Evolutionary conservation across 2,329 filamentous ascomycete species (phyloP).

Genomic region (Fusarium citri): DNA sequence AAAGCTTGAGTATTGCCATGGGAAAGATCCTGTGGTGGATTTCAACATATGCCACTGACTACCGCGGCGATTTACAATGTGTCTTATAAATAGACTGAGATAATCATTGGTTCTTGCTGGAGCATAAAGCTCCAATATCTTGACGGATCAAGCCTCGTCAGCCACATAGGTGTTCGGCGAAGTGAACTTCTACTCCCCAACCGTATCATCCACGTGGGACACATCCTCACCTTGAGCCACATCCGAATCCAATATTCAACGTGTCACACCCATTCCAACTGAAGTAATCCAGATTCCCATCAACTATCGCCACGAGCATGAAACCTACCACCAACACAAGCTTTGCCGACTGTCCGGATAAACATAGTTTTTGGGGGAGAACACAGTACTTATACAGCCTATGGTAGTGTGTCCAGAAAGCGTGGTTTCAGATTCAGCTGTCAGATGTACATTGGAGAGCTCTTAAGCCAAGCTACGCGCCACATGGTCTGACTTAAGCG

Average conservation of each 20-base stretch:
- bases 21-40: no score
- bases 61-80: no score
- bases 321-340: background rate
- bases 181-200: background rate
- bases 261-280: background rate
- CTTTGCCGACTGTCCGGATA: background rate
- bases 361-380: no score
- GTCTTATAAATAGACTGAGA: background rate
- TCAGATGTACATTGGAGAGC: background rate
- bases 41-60: no score
- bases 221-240: background rate
- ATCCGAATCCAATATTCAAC: rapidly evolving
- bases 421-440: no score
- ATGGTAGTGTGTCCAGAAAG: background rate
- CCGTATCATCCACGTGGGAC: background rate
- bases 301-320: background rate
- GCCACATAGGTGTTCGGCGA: background rate
- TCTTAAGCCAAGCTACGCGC: background rate
- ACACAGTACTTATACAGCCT: no score
- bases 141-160: background rate
- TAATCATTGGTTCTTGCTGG: background rate
- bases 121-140: background rate
- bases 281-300: background rate
- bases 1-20: no score
- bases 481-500: background rate